phyloP scores from a whole-genome alignment of 1,284 basidiomycete species.

The Rhodotorula sp. region DNA sequence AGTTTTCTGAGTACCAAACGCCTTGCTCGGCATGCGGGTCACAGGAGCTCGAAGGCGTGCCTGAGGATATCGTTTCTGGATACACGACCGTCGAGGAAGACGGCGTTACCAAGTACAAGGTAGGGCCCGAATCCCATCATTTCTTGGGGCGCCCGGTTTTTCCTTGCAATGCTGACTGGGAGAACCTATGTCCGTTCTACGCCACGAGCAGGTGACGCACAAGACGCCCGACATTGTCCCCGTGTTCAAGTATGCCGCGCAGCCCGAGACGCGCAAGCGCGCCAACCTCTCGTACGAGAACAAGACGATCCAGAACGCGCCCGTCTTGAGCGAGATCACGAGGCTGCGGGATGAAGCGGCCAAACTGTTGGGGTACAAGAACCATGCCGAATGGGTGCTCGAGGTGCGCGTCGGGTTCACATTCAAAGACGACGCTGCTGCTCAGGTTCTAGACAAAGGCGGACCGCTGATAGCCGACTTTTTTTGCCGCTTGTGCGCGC shows the following conservation, averaged over 20 bases:
- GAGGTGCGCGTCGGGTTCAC: slow-evolving; percentile 51
- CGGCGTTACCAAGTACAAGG: slow-evolving; percentile 33
- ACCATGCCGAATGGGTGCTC: slow-evolving; percentile 75
- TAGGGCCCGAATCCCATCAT: too few species aligned
- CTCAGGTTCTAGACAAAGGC: too few species aligned
- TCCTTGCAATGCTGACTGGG: not conserved
- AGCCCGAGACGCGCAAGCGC: slow-evolving; percentile 63
- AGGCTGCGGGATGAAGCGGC: slow-evolving; percentile 65
- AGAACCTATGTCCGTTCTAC: not conserved
- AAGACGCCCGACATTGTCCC: slow-evolving; percentile 75
- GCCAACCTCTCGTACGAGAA: slow-evolving; percentile 67
- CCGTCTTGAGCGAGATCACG: slow-evolving; percentile 63
- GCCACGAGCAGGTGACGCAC: slow-evolving; percentile 56
- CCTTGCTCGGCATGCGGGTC: slow-evolving; percentile 8
- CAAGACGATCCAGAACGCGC: slow-evolving; percentile 66
- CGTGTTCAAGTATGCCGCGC: slow-evolving; percentile 62
- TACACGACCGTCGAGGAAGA: slow-evolving; percentile 13
- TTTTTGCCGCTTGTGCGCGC: too few species aligned
- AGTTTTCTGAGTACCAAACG: slow-evolving; percentile 49
- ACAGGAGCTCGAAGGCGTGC: slow-evolving; percentile 73
- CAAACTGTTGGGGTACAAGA: slow-evolving; percentile 65
- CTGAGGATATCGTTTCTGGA: slow-evolving; percentile 59
- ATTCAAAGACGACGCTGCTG: too few species aligned
- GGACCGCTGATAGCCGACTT: too few species aligned
- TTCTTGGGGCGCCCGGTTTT: too few species aligned